Evolutionary conservation across 2,329 filamentous ascomycete genomes (phyloP).

Genomic region (Trichothecium roseum): DNA sequence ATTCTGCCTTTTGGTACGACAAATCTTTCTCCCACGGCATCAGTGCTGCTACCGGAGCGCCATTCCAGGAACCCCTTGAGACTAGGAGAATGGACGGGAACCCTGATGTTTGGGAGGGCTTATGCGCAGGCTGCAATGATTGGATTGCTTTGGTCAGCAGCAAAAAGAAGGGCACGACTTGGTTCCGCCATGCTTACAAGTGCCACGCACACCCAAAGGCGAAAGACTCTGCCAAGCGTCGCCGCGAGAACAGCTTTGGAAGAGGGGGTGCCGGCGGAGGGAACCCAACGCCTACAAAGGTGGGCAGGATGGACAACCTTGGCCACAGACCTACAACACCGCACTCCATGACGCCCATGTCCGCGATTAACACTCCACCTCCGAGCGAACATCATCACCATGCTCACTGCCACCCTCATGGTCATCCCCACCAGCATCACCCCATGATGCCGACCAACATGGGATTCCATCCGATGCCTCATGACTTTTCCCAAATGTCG

Average conservation of each 20-base stretch:
- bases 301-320: slow-evolving; percentile 2
- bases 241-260: slow-evolving; percentile 49
- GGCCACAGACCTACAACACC: slow-evolving; percentile 23
- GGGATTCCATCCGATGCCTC: background rate
- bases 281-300: slow-evolving; percentile 8
- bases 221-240: slow-evolving; percentile 59
- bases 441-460: slow-evolving; percentile 1
- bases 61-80: slow-evolving; percentile 68
- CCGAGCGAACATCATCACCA: slow-evolving; percentile 15
- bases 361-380: slow-evolving; percentile 16
- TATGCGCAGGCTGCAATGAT: slow-evolving; percentile 68
- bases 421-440: slow-evolving; percentile 11
- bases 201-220: slow-evolving; percentile 64
- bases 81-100: slow-evolving; percentile 70
- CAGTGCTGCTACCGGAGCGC: slow-evolving; percentile 67
- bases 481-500: too few relatives aligned
- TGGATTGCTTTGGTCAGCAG: slow-evolving; percentile 76
- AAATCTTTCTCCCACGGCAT: slow-evolving; percentile 85
- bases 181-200: slow-evolving; percentile 87
- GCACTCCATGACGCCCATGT: slow-evolving; percentile 23
- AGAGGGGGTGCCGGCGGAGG: slow-evolving; percentile 15
- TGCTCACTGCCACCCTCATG: slow-evolving; percentile 15
- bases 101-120: slow-evolving; percentile 70
- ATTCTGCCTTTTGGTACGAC: slow-evolving; percentile 89
- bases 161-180: slow-evolving; percentile 88